phyloP scores from a whole-genome alignment of 2,329 filamentous ascomycete species.

The Cladosporium cucumerinum region DNA sequence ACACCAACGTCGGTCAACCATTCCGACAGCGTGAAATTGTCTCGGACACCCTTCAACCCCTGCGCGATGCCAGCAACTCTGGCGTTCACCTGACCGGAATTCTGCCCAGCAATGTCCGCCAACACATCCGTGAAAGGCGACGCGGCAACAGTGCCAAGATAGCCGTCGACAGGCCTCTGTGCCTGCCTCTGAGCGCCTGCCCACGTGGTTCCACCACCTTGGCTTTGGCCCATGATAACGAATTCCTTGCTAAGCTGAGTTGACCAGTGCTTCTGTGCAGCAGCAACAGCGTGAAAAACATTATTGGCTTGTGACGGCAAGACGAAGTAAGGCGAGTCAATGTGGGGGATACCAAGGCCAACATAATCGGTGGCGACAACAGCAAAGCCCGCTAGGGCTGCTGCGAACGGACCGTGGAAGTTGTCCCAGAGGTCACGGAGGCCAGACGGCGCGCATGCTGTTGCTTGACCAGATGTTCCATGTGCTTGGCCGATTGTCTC shows the following conservation, averaged over 20 bases:
- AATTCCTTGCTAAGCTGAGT: conserved; percentile 37
- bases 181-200: conserved; percentile 32
- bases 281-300: conserved; percentile 42
- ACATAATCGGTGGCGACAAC: conserved; percentile 30
- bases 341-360: conserved; percentile 23
- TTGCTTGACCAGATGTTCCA: conserved; percentile 25
- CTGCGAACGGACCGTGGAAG: conserved; percentile 27
- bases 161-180: conserved; percentile 32
- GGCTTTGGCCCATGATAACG: conserved; percentile 47
- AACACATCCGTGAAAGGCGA: conserved; percentile 29
- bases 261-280: conserved; percentile 44
- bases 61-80: conserved; percentile 23
- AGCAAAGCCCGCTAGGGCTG: conserved; percentile 33
- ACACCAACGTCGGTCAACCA: conserved; percentile 31
- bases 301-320: conserved; percentile 42
- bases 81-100: conserved; percentile 18
- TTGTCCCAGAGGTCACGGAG: conserved; percentile 31
- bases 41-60: conserved; percentile 27
- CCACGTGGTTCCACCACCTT: conserved; percentile 49
- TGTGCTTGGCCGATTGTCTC: conserved; percentile 26
- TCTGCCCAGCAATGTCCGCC: conserved; percentile 26
- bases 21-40: conserved; percentile 27
- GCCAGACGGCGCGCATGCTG: conserved; percentile 29
- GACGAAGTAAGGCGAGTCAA: conserved; percentile 39
- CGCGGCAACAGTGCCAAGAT: conserved; percentile 37